Evolutionary conservation across 768 basidiomycete species (phyloP).

Genomic region (Crassisporium funariophilum): DNA sequence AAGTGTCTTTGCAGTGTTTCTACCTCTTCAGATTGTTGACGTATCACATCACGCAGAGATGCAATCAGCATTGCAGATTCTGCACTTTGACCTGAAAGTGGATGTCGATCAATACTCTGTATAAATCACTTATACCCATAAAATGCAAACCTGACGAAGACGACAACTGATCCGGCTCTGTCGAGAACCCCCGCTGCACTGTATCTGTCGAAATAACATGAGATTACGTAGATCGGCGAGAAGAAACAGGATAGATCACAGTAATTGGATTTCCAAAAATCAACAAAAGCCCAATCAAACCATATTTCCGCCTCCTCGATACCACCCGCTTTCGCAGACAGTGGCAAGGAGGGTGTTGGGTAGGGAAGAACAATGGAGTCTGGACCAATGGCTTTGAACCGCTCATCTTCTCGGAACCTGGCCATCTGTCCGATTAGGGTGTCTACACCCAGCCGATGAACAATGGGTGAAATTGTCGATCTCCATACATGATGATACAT

Average conservation of each 20-base stretch:
- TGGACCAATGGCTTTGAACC: slow-evolving; percentile 89
- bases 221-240: slow-evolving; percentile 1
- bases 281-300: slow-evolving; percentile 98
- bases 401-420: slow-evolving; percentile 86
- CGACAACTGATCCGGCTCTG: slow-evolving; percentile 67
- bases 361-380: slow-evolving; percentile 73
- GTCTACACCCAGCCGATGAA: slow-evolving; percentile 89
- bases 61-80: slow-evolving; percentile 82
- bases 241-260: slow-evolving; percentile 53
- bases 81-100: slow-evolving; percentile 56
- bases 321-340: slow-evolving; percentile 36
- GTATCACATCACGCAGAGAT: slow-evolving; percentile 82
- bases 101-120: slow-evolving; percentile 5
- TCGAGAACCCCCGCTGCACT: slow-evolving; percentile 70
- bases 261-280: slow-evolving; percentile 99
- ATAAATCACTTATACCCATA: not conserved
- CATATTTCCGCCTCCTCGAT: slow-evolving; percentile 84
- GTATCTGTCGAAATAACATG: slow-evolving; percentile 50
- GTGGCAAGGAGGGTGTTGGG: slow-evolving; percentile 38
- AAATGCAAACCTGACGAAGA: slow-evolving; percentile 55
- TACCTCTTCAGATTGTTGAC: slow-evolving; percentile 80
- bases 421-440: slow-evolving; percentile 85
- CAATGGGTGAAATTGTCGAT: slow-evolving; percentile 84
- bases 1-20: slow-evolving; percentile 66
- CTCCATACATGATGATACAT: slow-evolving; percentile 36